A percentile compares a stretch with the other conserved stretches of the same genome.
phyloP scores from a whole-genome alignment of 208 protist species.

The Wallacemonas sp. region DNA sequence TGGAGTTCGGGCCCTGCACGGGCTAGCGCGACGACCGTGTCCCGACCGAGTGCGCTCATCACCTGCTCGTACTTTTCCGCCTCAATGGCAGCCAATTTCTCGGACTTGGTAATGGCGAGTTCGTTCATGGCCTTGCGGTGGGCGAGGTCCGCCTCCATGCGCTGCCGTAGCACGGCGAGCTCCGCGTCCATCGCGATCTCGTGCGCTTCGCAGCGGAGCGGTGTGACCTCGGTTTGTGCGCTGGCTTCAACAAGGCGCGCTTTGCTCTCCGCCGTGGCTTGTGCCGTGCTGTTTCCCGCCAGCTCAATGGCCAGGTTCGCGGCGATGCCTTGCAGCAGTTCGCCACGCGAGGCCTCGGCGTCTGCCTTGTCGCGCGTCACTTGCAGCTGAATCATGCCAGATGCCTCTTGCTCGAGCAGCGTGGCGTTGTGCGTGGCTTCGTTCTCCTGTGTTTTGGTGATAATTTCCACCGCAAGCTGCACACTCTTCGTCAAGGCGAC shows the following conservation, averaged over 20 bases:
- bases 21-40: constrained; percentile 87
- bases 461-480: constrained; percentile 93
- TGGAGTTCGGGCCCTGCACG: constrained; percentile 89
- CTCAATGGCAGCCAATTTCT: constrained; percentile 61
- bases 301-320: constrained; percentile 75
- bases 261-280: constrained; percentile 74
- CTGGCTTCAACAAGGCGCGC: constrained; percentile 59
- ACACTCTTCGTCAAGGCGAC: constrained; percentile 85
- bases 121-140: constrained; percentile 70
- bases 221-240: constrained; percentile 53
- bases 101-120: constrained; percentile 71
- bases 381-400: constrained; percentile 71
- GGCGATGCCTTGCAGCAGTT: constrained; percentile 68
- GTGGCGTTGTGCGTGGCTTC: constrained; percentile 80
- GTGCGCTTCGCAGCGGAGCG: constrained; percentile 49
- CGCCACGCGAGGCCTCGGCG: constrained; percentile 59
- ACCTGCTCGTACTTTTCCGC: constrained; percentile 71
- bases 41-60: constrained; percentile 83
- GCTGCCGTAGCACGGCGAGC: constrained; percentile 47
- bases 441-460: constrained; percentile 88
- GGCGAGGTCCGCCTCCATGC: constrained; percentile 64
- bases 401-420: constrained; percentile 73
- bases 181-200: constrained; percentile 48
- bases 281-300: constrained; percentile 61
- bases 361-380: constrained; percentile 57